phyloP scores from a whole-genome alignment of 129 eudicot genomes.

The Flaveria brownii region DNA sequence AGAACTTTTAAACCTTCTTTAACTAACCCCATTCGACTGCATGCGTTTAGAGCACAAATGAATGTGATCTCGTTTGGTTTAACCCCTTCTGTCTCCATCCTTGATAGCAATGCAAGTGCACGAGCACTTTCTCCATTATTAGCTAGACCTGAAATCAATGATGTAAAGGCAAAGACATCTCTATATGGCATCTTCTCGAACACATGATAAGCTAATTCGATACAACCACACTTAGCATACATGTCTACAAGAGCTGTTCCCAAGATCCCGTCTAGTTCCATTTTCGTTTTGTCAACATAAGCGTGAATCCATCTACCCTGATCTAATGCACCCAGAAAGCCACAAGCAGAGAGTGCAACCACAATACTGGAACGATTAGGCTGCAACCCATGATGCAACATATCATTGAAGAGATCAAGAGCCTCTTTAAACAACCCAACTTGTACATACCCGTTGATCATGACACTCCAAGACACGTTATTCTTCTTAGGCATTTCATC shows the following conservation, averaged over 20 bases:
- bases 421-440: constrained; percentile 61
- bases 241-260: constrained; percentile 73
- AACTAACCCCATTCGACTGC: constrained; percentile 61
- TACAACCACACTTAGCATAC: constrained; percentile 85
- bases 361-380: constrained; percentile 62
- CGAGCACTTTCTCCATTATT: constrained; percentile 53
- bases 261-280: constrained; percentile 55
- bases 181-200: constrained; percentile 52
- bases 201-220: constrained; percentile 51
- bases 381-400: constrained; percentile 50
- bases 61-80: constrained; percentile 67
- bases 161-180: constrained; percentile 64
- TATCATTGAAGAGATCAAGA: constrained; percentile 58
- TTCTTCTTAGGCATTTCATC: constrained; percentile 78
- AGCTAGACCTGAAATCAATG: constrained; percentile 71
- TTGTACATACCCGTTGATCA: constrained; percentile 70
- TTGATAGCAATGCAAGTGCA: constrained; percentile 44
- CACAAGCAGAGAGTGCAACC: constrained; percentile 63
- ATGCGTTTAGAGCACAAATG: constrained; percentile 54
- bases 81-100: constrained; percentile 60
- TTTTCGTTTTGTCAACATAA: constrained; percentile 44
- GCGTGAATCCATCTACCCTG: constrained; percentile 84
- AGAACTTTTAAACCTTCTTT: constrained; percentile 57
- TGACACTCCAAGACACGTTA: constrained; percentile 75
- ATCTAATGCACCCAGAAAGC: constrained; percentile 64